phyloP scores from a whole-genome alignment of 2,329 filamentous ascomycete species.

The Calonectria hawksworthii region DNA sequence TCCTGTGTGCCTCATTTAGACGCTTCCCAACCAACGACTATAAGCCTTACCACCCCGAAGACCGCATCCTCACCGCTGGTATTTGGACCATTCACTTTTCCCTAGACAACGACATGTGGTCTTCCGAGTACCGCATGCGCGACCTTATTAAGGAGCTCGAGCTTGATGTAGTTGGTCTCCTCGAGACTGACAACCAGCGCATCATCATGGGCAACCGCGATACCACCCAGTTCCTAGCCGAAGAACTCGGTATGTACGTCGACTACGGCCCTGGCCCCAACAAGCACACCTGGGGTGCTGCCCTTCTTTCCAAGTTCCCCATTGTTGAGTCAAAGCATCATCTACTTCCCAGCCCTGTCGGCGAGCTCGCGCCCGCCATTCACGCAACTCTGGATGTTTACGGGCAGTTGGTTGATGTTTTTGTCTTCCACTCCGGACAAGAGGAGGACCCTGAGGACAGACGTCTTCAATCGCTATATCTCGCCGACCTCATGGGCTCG shows the following conservation, averaged over 20 bases:
- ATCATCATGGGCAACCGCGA: conserved; percentile 99
- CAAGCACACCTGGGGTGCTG: conserved; percentile 98
- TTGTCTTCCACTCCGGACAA: conserved; percentile 98
- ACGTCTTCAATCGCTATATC: conserved; percentile 86
- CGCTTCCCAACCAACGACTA: conserved; percentile 96
- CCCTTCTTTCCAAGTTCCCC: conserved; percentile 95
- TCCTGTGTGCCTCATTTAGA: conserved; percentile 84
- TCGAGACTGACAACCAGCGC: conserved; percentile 93
- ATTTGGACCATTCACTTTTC: conserved; percentile 99
- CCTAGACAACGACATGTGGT: conserved; percentile 99
- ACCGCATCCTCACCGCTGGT: conserved; percentile 90
- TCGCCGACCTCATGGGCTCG: conserved; percentile 89
- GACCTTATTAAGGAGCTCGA: conserved; percentile 94
- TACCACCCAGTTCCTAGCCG: conserved; percentile 92
- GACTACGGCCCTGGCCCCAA: conserved; percentile 98
- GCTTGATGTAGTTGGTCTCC: conserved; percentile 94
- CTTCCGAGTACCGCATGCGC: conserved; percentile 92
- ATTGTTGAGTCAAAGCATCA: conserved; percentile 98
- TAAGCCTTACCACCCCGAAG: conserved; percentile 87
- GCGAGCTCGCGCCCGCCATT: conserved; percentile 95
- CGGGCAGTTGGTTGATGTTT: conserved; percentile 89
- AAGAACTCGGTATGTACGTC: conserved; percentile 98
- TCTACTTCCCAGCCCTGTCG: conserved; percentile 91
- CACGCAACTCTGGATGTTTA: conserved; percentile 97
- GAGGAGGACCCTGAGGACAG: conserved; percentile 96